These are phyloP conservation scores for Fusarium sp. DNA, from an alignment of 2,329 filamentous ascomycete species.

Conservation along the genomic window DNA sequence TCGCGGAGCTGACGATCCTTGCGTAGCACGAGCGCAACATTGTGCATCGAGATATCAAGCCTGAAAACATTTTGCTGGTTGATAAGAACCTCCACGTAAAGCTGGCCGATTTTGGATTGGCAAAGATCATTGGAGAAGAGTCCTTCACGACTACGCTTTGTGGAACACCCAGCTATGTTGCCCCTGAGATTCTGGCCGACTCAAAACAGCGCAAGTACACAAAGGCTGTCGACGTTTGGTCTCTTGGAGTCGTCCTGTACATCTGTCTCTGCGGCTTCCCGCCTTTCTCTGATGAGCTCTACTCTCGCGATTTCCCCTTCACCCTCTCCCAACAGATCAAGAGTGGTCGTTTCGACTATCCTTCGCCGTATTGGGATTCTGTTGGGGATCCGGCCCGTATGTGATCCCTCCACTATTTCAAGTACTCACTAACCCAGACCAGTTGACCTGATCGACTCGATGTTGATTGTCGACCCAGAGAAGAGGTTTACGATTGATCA, in stretches of 20 bases:
- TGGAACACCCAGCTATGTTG: slow-evolving; percentile 97
- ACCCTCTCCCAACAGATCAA: slow-evolving; percentile 93
- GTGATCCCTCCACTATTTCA: slow-evolving; percentile 34
- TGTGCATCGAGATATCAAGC: slow-evolving; percentile 97
- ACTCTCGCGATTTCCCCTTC: slow-evolving; percentile 85
- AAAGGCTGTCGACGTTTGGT: slow-evolving; percentile 96
- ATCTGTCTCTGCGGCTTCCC: slow-evolving; percentile 98
- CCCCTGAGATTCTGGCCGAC: slow-evolving; percentile 93
- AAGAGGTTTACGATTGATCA: slow-evolving; percentile 90
- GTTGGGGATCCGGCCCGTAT: slow-evolving; percentile 78
- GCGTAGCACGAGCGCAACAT: slow-evolving; percentile 94
- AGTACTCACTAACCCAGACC: slow-evolving; percentile 11
- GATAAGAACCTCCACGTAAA: slow-evolving; percentile 91
- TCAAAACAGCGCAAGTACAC: slow-evolving; percentile 89
- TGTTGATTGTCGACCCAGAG: slow-evolving; percentile 91
- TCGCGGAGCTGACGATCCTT: slow-evolving; percentile 14
- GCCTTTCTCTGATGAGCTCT: slow-evolving; percentile 95
- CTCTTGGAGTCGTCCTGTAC: slow-evolving; percentile 96
- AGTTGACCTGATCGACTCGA: slow-evolving; percentile 93
- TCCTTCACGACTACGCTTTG: slow-evolving; percentile 97
- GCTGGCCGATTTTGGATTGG: slow-evolving; percentile 94
- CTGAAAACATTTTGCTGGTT: slow-evolving; percentile 92
- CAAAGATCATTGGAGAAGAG: slow-evolving; percentile 98
- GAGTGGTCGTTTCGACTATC: slow-evolving; percentile 91
- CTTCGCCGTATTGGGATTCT: slow-evolving; percentile 88